Base-by-base conservation (phyloP, 148 eudicot genomes). In the Diospyros lotus region DNA sequence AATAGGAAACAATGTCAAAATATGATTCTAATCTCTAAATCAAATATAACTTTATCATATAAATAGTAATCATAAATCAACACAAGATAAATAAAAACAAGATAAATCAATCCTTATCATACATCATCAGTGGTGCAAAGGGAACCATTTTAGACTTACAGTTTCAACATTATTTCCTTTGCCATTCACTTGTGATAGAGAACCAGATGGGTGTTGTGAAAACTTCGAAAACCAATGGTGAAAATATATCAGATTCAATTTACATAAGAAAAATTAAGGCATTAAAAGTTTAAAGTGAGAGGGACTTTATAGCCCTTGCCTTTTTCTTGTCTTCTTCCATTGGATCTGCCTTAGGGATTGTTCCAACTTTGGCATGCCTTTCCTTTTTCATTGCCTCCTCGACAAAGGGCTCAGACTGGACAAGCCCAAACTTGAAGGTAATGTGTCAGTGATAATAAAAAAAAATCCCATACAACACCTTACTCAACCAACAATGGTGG, bases 281-380 rank as follows among this genome's bases (percentile, higher is more conserved):
- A 56, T 4, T n/a, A 14, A 15, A 13, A 45, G 10, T 28, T 28
- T 72, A 42, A 18, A 48, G 8, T 11, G 9, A 14, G 54, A 63
- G 59, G 45, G 46, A 94, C 98, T 97, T 94, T 58, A 90, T 74
- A 42, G 91, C 96, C 72, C 98, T 89, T 41, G 97, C 96, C 86
- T 94, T 92, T 88, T 87, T 94, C 75, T 94, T 94, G 71, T 92
- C 97, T 75, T 94, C 97, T 85, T 94, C 98, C 60, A 38, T 65
- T 46, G 79, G 68, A 74, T 88, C 85, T 39, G 86, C 69, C 81
- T 88, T 92, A 1, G 79, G 64, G n/a, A 61, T 84, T 4, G 82
- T 75, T 43, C 77, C 92, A 79, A 92, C 89, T 83, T 85, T 82
- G 66, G 89, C 88, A 80, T 85, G 81, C 66, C 93, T 91, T 76